Conservation (phyloP, 371 early-diverging fungal genomes). For the Basidiobolus meristosporus region DNA sequence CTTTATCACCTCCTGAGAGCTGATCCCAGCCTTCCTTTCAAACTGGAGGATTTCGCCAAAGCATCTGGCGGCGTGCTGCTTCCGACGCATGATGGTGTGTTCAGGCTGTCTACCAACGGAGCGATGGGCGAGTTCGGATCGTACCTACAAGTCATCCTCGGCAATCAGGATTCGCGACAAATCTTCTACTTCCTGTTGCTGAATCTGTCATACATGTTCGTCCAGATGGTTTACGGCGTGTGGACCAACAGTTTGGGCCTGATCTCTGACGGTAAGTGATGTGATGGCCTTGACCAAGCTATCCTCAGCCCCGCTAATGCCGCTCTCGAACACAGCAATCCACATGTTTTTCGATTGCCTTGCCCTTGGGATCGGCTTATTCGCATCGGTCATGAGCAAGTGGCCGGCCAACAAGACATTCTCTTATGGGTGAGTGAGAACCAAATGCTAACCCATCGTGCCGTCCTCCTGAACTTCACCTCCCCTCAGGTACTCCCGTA, state of each 20-base stretch:
- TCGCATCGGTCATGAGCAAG: conserved; percentile 77
- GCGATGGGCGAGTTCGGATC: too few relatives aligned
- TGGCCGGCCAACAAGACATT: conserved; percentile 65
- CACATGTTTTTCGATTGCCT: conserved; percentile 96
- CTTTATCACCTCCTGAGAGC: too few relatives aligned
- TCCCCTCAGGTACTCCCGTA: conserved; percentile 46
- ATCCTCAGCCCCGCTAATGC: too few relatives aligned
- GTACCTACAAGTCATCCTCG: conserved; percentile 28
- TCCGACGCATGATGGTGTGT: too few relatives aligned
- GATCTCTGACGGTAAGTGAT: conserved; percentile 69
- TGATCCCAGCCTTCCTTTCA: too few relatives aligned
- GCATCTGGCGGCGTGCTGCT: too few relatives aligned
- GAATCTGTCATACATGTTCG: conserved; percentile 81
- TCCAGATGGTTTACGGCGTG: conserved; percentile 79
- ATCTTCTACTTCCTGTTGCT: conserved; percentile 81
- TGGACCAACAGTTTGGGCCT: conserved; percentile 87
- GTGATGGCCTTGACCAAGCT: too few relatives aligned
- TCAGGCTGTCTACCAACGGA: too few relatives aligned
- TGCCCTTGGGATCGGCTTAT: conserved; percentile 69
- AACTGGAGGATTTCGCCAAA: too few relatives aligned
- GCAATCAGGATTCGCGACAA: conserved; percentile 56
- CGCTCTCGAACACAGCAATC: conserved; percentile 28
- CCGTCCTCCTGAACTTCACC: too few relatives aligned
- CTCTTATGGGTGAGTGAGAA: conserved; percentile 48
- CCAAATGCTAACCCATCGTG: too few relatives aligned